A percentile compares a stretch with the other conserved stretches of the same genome.
Evolutionary conservation across 2,329 filamentous ascomycete genomes (phyloP).

Genomic region (Metarhizium album): DNA sequence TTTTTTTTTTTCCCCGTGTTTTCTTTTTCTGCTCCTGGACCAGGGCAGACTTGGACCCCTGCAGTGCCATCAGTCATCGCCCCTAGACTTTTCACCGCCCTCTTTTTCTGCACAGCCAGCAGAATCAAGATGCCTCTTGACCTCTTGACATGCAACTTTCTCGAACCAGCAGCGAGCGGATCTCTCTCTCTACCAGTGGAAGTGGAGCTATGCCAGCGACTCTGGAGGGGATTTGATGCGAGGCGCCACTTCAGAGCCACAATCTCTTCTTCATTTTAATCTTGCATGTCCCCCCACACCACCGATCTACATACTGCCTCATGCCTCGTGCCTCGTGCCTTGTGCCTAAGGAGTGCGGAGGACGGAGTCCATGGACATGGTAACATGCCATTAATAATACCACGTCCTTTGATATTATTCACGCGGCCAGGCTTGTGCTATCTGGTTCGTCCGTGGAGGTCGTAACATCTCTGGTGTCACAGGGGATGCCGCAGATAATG

Average conservation of each 20-base stretch:
- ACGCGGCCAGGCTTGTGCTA: background rate
- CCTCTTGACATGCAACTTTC: background rate
- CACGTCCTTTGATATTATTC: background rate
- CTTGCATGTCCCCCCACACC: background rate
- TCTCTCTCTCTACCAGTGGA: background rate
- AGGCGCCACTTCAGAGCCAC: background rate
- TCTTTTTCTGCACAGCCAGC: constrained; percentile 6
- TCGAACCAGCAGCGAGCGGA: background rate
- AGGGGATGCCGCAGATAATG: background rate
- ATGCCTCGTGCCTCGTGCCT: no score
- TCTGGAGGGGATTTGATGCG: background rate
- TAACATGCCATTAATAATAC: no score
- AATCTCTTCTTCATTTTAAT: background rate
- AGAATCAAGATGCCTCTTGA: background rate
- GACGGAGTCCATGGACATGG: no score
- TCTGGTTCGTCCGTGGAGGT: background rate
- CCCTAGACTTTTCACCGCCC: constrained; percentile 15
- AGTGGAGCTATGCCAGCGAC: background rate
- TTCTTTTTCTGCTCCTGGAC: no score
- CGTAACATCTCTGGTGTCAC: background rate
- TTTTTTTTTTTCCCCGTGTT: no score
- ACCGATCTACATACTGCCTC: background rate
- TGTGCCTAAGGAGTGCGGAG: no score
- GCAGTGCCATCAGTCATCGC: constrained; percentile 2
- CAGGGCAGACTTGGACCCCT: constrained; percentile 6